Conservation (phyloP, 2,329 filamentous ascomycete genomes). For the Annulohypoxylon truncatum region DNA sequence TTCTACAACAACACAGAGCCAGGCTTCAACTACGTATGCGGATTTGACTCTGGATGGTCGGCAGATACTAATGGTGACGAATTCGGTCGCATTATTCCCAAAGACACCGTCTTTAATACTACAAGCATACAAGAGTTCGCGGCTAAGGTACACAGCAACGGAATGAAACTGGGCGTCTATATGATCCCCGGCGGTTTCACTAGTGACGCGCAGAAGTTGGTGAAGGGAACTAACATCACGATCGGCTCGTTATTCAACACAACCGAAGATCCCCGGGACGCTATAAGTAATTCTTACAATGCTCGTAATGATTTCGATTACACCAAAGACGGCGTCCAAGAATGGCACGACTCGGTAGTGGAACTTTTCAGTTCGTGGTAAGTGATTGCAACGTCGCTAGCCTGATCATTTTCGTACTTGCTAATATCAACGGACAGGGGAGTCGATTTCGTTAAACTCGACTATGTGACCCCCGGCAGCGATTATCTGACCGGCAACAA, state of each 20-base stretch:
- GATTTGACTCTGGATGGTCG: conserved; percentile 48
- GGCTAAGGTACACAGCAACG: conserved; percentile 41
- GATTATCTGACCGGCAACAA: not conserved
- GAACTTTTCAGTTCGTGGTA: not conserved
- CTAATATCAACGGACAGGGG: conserved; percentile 4
- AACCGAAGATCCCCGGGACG: not conserved
- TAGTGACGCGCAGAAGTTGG: conserved; percentile 41
- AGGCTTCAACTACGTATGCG: conserved; percentile 44
- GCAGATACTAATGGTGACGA: conserved; percentile 40
- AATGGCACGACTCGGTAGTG: conserved; percentile 3
- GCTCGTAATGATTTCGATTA: not conserved
- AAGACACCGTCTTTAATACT: conserved; percentile 42
- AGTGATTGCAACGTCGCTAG: not conserved
- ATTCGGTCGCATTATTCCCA: conserved; percentile 44
- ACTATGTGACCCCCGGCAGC: conserved; percentile 3
- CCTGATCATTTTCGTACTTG: not conserved
- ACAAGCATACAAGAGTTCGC: conserved; percentile 32
- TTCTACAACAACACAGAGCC: conserved; percentile 31
- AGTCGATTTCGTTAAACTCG: conserved; percentile 1
- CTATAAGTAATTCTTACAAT: conserved; percentile 1
- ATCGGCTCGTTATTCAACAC: not conserved
- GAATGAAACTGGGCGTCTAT: conserved; percentile 46
- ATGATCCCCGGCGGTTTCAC: conserved; percentile 44
- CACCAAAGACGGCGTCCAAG: not conserved
- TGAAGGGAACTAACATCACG: conserved; percentile 22